Conservation (phyloP, 306 rosid genomes). For the Acacia acuminata region DNA sequence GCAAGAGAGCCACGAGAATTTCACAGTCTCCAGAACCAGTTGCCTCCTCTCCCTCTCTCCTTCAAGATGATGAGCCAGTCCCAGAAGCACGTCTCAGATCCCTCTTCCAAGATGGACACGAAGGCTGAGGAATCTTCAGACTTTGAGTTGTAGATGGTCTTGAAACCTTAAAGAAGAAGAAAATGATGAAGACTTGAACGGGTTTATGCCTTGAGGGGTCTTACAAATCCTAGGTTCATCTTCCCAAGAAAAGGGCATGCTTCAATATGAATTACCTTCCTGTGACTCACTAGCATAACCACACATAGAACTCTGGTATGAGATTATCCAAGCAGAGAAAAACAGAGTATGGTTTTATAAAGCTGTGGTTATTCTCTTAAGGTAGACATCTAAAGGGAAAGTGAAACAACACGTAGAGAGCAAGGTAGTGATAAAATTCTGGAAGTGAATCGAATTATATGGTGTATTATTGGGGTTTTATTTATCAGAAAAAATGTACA, state of each 20-base stretch:
- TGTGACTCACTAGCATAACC: conserved; percentile 50
- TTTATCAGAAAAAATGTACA: background rate
- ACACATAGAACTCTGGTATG: background rate
- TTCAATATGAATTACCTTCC: conserved; percentile 70
- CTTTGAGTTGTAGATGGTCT: background rate
- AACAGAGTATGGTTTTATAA: conserved; percentile 36
- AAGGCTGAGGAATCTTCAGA: conserved; percentile 72
- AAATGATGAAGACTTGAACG: background rate
- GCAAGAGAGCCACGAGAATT: no score
- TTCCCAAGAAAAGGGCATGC: conserved; percentile 92
- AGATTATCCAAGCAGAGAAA: conserved; percentile 3
- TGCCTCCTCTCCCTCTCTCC: no score
- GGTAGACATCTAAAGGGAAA: conserved; percentile 41
- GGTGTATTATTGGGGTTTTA: background rate
- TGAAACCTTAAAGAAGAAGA: conserved; percentile 6
- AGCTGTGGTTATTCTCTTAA: conserved; percentile 45
- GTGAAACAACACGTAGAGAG: conserved; percentile 62
- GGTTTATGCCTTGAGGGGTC: conserved; percentile 29
- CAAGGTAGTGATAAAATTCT: conserved; percentile 40
- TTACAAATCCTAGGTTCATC: conserved; percentile 77
- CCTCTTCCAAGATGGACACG: conserved; percentile 30
- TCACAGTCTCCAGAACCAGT: no score
- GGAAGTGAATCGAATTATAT: conserved; percentile 1
- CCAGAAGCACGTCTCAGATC: no score
- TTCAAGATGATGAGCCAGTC: no score